Base-by-base conservation (phyloP, 164 flowering plant species). In the Nymphaea colorata region DNA sequence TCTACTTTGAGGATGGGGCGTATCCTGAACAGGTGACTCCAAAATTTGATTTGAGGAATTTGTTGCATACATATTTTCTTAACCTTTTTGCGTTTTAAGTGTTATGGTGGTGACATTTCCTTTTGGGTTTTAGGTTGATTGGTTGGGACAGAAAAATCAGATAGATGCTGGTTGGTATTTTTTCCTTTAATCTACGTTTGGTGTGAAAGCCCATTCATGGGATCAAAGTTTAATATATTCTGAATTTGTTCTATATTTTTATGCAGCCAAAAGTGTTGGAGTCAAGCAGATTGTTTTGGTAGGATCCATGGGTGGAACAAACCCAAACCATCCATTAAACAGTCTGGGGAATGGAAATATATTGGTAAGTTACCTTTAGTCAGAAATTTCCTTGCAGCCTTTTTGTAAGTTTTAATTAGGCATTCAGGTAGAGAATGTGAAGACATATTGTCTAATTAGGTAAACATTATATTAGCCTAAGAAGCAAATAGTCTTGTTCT, bases 81-180 rank as follows among this genome's bases (percentile, higher is more conserved):
- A 61, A 17, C 25, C n/a, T 61, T 61, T 41, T 61, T 4, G n/a
- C 11, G 10, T 41, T 61, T 17, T 11, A 61, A 6, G 36, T 61
- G 41, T 15, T 4, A 25, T 43, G 63, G 18, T 17, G 11, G 15
- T n/a, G 16, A 41, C 25, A 42, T 36, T 51, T 51, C 57, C 41
- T 67, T 3, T 70, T 18, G 60, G 5, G 6, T 76, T 10, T 47
- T 76, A 95, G 98, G 98, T 95, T 76, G 99, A 95, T 59, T 92
- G 99, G 99, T 82, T 90, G 74, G 99, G 99, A 65, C 99, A 95
- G 78, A 95, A 89, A 77, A 95, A 95, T 80, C 99, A 95, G 77
- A 95, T 92, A 44, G 98, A 95, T 85, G 94, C 94, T 65, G 99
- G 98, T 92, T 62, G 75, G 79, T 6, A 57, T 44, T 64, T 62